Evolutionary conservation across 768 basidiomycete genomes (phyloP).

Genomic region (Rhizopogon rudus): DNA sequence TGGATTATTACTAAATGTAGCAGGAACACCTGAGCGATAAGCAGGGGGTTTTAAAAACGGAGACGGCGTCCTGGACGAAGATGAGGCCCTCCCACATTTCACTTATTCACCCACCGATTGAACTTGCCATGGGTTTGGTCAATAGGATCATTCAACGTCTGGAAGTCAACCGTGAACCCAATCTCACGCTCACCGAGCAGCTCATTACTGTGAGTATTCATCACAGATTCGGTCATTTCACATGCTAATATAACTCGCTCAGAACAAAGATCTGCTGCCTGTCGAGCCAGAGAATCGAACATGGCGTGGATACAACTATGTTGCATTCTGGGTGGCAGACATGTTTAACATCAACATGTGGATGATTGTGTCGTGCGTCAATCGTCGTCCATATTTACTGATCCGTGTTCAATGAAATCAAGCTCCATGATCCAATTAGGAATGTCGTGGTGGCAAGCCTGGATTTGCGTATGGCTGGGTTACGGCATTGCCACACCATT

Average conservation of each 20-base stretch:
- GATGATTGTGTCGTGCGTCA: slow-evolving; percentile 57
- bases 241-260: slow-evolving; percentile 2
- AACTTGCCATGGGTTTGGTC: slow-evolving; percentile 17
- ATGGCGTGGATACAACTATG: slow-evolving; percentile 63
- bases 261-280: slow-evolving; percentile 74
- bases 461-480: slow-evolving; percentile 73
- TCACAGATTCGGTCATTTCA: background rate
- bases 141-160: slow-evolving; percentile 26
- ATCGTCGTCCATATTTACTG: background rate
- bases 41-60: background rate
- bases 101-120: background rate
- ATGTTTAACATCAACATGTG: slow-evolving; percentile 79
- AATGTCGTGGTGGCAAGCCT: slow-evolving; percentile 81
- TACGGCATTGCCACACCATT: slow-evolving; percentile 61
- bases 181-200: slow-evolving; percentile 47
- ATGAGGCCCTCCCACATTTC: background rate
- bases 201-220: slow-evolving; percentile 48
- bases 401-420: background rate
- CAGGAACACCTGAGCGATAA: background rate
- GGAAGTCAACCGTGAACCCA: slow-evolving; percentile 51
- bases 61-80: background rate
- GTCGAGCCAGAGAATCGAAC: slow-evolving; percentile 57
- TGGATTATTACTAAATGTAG: background rate
- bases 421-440: slow-evolving; percentile 63
- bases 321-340: slow-evolving; percentile 77